Percentiles rank a stretch among this genome's conserved stretches.
Evolutionary conservation across 768 basidiomycete species (phyloP).

Genomic region (Leccinellum luteum): DNA sequence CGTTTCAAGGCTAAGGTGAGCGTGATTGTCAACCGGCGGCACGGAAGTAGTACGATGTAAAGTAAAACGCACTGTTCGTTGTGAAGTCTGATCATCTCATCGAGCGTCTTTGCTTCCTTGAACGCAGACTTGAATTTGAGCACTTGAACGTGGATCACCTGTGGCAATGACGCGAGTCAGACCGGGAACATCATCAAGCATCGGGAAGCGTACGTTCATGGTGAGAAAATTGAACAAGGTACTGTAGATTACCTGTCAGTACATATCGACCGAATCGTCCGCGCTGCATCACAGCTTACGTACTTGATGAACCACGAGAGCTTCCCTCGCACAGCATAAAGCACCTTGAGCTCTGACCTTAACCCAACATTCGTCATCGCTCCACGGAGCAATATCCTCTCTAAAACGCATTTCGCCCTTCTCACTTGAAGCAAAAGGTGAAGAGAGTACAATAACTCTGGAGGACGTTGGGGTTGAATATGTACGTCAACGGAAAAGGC

Average conservation of each 20-base stretch:
- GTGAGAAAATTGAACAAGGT: constrained; percentile 67
- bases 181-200: no score
- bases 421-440: constrained; percentile 71
- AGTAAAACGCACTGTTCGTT: constrained; percentile 57
- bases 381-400: constrained; percentile 66
- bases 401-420: constrained; percentile 67
- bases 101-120: constrained; percentile 56
- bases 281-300: constrained; percentile 27
- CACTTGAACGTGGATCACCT: constrained; percentile 71
- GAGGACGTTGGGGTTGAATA: constrained; percentile 58
- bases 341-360: constrained; percentile 56
- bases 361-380: constrained; percentile 34
- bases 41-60: neutral
- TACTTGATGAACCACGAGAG: constrained; percentile 86
- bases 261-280: neutral
- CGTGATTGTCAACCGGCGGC: neutral
- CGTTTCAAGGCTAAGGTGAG: constrained; percentile 49
- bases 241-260: constrained; percentile 35
- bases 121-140: constrained; percentile 58
- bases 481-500: constrained; percentile 78
- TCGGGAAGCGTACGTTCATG: constrained; percentile 53
- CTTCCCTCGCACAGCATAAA: constrained; percentile 74
- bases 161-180: constrained; percentile 1
- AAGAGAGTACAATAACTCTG: constrained; percentile 67
- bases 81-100: constrained; percentile 72